phyloP scores from a whole-genome alignment of 2,329 filamentous ascomycete genomes.

The Dactylellina leptospora region DNA sequence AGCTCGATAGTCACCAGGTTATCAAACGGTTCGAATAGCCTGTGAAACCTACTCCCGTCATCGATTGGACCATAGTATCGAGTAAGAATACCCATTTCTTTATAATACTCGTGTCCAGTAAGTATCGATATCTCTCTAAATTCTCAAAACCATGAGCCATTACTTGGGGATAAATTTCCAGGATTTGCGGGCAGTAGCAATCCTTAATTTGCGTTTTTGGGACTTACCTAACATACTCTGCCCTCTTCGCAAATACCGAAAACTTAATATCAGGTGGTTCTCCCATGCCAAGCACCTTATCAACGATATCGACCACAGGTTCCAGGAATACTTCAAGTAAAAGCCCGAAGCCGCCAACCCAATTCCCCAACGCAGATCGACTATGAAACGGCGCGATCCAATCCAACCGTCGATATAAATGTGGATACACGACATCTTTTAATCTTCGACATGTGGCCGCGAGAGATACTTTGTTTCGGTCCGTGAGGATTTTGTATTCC shows the following conservation, averaged over 20 bases:
- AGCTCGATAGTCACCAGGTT: constrained; percentile 28
- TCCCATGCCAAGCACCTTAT: neutral
- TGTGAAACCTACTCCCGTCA: constrained; percentile 15
- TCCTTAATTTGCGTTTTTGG: neutral
- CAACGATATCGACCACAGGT: constrained; percentile 17
- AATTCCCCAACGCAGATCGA: neutral
- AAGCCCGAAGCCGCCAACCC: constrained; percentile 12
- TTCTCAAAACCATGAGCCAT: neutral
- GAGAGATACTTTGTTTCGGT: constrained; percentile 24
- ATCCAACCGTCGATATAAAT: constrained; percentile 33
- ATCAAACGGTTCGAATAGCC: constrained; percentile 26
- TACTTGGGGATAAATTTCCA: too few species aligned
- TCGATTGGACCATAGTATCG: constrained; percentile 23
- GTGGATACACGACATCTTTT: constrained; percentile 15
- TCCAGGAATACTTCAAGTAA: constrained; percentile 26
- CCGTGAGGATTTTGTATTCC: constrained; percentile 5
- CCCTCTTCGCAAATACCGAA: constrained; percentile 11
- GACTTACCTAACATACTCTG: constrained; percentile 25
- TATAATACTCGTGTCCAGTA: constrained; percentile 41
- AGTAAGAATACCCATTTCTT: constrained; percentile 37
- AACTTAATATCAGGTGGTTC: constrained; percentile 14
- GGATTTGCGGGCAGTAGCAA: too few species aligned
- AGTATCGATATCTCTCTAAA: constrained; percentile 31
- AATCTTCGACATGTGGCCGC: constrained; percentile 25
- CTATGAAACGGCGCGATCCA: constrained; percentile 31